phyloP scores from a whole-genome alignment of 2,329 filamentous ascomycete genomes.

The Talaromyces atroroseus region DNA sequence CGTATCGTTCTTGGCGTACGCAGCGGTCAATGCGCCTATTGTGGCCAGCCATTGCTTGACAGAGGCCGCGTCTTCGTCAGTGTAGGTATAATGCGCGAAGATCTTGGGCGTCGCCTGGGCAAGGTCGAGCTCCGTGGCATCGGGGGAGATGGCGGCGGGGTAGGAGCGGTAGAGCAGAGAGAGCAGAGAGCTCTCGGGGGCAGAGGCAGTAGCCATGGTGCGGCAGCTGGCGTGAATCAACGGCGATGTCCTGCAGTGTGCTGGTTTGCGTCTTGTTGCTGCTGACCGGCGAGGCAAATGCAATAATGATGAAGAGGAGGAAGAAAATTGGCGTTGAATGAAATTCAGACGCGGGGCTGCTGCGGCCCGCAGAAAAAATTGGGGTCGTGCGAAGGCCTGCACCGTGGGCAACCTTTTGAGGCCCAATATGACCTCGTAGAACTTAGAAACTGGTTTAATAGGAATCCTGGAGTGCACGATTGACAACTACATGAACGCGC shows the following conservation, averaged over 20 bases:
- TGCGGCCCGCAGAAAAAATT: constrained; percentile 16
- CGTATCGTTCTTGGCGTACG: constrained; percentile 46
- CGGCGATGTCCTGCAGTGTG: neutral
- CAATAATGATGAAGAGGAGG: neutral
- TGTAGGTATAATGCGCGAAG: constrained; percentile 65
- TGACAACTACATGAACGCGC: neutral
- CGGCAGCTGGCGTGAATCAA: neutral
- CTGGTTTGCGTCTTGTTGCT: constrained; percentile 4
- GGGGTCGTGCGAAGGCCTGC: constrained; percentile 12
- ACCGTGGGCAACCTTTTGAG: constrained; percentile 13
- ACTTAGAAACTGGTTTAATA: neutral
- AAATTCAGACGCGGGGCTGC: constrained; percentile 10
- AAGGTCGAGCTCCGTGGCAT: constrained; percentile 40
- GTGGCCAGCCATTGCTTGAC: constrained; percentile 85
- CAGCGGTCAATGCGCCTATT: constrained; percentile 61
- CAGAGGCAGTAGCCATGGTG: constrained; percentile 29
- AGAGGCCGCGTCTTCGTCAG: constrained; percentile 73
- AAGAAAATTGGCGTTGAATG: neutral
- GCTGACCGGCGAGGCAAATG: constrained; percentile 13
- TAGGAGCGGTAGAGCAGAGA: constrained; percentile 43
- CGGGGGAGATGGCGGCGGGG: constrained; percentile 33
- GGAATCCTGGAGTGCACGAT: neutral
- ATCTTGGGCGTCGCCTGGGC: constrained; percentile 54
- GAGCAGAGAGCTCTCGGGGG: constrained; percentile 39
- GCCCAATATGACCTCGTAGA: neutral